Conservation (phyloP, 2,329 filamentous ascomycete species). For the Exophiala spinifera region DNA sequence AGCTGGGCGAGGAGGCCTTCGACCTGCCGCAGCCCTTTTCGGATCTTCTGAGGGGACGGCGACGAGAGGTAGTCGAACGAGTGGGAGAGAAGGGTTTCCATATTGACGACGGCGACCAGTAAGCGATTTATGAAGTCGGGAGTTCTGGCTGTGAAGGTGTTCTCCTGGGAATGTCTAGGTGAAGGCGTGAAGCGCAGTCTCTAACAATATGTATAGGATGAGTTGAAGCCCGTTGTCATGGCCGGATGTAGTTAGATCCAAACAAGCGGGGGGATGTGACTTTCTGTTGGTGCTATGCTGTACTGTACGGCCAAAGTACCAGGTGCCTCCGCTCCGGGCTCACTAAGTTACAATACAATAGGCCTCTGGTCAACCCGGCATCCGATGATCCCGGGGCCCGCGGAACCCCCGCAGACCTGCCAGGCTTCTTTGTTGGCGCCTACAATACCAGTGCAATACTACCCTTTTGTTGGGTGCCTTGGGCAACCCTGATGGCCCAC, state of each 20-base stretch:
- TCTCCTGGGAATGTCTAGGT: background rate
- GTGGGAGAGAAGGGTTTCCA: constrained; percentile 89
- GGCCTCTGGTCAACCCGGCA: too few species aligned
- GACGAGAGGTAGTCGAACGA: constrained; percentile 97
- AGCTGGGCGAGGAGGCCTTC: constrained; percentile 93
- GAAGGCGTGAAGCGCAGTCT: too few species aligned
- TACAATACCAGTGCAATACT: too few species aligned
- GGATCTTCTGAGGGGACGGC: constrained; percentile 82
- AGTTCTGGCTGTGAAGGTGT: background rate
- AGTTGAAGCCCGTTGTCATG: constrained; percentile 8
- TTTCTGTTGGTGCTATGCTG: constrained; percentile 11
- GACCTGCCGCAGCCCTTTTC: constrained; percentile 89
- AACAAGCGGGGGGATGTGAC: constrained; percentile 15
- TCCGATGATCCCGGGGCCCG: too few species aligned
- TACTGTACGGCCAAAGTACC: too few species aligned
- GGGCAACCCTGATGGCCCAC: too few species aligned
- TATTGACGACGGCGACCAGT: constrained; percentile 40
- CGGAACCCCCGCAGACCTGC: too few species aligned
- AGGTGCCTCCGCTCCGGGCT: too few species aligned
- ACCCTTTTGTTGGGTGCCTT: too few species aligned
- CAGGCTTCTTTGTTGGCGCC: too few species aligned
- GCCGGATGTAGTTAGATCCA: constrained; percentile 17
- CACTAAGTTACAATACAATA: too few species aligned
- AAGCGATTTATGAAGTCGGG: background rate
- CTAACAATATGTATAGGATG: too few species aligned